These are phyloP conservation scores for Pythium rhizo-oryzae DNA, from an alignment of 352 stramenopile species.

Conservation along the genomic window DNA sequence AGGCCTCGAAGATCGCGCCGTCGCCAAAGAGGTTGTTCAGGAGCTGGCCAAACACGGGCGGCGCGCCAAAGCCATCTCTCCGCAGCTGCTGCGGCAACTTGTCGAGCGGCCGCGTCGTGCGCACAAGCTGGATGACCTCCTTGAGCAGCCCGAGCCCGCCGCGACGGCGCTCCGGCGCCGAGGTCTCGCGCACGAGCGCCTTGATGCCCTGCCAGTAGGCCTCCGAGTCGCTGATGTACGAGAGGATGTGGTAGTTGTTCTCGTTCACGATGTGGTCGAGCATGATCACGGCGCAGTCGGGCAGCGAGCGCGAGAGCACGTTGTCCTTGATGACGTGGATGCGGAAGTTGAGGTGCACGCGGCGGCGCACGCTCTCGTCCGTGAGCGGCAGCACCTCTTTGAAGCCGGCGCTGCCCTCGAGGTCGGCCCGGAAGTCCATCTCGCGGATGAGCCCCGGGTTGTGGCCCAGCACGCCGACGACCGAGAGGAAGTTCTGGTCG, in stretches of 20 bases:
- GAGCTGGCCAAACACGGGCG: slow-evolving; percentile 60
- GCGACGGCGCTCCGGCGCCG: slow-evolving; percentile 34
- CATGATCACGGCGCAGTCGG: slow-evolving; percentile 75
- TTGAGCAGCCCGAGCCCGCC: slow-evolving; percentile 71
- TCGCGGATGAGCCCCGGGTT: slow-evolving; percentile 75
- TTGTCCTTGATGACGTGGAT: slow-evolving; percentile 91
- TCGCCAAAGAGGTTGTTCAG: slow-evolving; percentile 73
- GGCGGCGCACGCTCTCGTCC: slow-evolving; percentile 58
- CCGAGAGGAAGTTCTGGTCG: slow-evolving; percentile 80
- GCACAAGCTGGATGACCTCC: slow-evolving; percentile 70
- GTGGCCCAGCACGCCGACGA: slow-evolving; percentile 80
- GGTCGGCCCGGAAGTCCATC: slow-evolving; percentile 71
- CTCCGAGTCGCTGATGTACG: slow-evolving; percentile 76
- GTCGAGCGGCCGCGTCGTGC: slow-evolving; percentile 63
- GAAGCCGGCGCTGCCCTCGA: slow-evolving; percentile 65
- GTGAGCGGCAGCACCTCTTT: slow-evolving; percentile 80
- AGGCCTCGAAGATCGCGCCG: slow-evolving; percentile 59
- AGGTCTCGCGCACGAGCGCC: slow-evolving; percentile 36
- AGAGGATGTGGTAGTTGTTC: slow-evolving; percentile 86
- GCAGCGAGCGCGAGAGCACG: slow-evolving; percentile 73
- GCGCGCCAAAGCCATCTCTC: slow-evolving; percentile 52
- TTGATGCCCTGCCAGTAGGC: slow-evolving; percentile 73
- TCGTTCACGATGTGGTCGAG: slow-evolving; percentile 85
- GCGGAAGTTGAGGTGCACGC: slow-evolving; percentile 85
- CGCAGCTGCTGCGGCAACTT: slow-evolving; percentile 59